These are phyloP conservation scores for Physcia stellaris DNA, from an alignment of 495 filamentous ascomycete species.

Conservation along the genomic window DNA sequence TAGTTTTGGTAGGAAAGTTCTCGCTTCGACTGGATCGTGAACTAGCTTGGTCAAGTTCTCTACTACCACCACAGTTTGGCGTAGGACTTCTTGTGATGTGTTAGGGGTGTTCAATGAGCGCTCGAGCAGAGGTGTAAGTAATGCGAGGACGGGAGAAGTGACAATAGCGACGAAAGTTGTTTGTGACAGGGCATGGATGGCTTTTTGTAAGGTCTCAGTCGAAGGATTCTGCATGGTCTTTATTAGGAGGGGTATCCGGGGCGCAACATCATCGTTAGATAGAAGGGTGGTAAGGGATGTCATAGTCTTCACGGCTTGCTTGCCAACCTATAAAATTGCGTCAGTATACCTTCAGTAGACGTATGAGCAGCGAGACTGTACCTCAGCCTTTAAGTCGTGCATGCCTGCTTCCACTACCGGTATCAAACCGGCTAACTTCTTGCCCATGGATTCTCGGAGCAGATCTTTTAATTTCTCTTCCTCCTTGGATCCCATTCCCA, in stretches of 20 bases:
- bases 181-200: constrained; percentile 91
- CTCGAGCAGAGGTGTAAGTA: constrained; percentile 90
- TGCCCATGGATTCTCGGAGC: constrained; percentile 81
- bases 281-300: constrained; percentile 77
- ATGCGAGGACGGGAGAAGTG: constrained; percentile 93
- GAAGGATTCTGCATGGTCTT: constrained; percentile 93
- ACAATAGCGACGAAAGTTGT: constrained; percentile 98
- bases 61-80: constrained; percentile 93
- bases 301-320: constrained; percentile 85
- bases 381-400: constrained; percentile 90
- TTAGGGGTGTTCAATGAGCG: constrained; percentile 78
- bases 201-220: constrained; percentile 75
- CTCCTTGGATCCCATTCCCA: constrained; percentile 63
- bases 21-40: constrained; percentile 90
- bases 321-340: constrained; percentile 36
- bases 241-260: constrained; percentile 83
- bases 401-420: constrained; percentile 86
- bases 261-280: constrained; percentile 92
- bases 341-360: neutral
- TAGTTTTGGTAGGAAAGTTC: constrained; percentile 91
- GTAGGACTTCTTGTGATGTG: constrained; percentile 86
- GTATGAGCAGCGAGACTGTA: constrained; percentile 17
- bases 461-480: constrained; percentile 76
- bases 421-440: constrained; percentile 78
- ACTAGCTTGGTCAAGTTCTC: constrained; percentile 98